Conservation (phyloP, 2,329 filamentous ascomycete genomes). For the Colletotrichum sp. region DNA sequence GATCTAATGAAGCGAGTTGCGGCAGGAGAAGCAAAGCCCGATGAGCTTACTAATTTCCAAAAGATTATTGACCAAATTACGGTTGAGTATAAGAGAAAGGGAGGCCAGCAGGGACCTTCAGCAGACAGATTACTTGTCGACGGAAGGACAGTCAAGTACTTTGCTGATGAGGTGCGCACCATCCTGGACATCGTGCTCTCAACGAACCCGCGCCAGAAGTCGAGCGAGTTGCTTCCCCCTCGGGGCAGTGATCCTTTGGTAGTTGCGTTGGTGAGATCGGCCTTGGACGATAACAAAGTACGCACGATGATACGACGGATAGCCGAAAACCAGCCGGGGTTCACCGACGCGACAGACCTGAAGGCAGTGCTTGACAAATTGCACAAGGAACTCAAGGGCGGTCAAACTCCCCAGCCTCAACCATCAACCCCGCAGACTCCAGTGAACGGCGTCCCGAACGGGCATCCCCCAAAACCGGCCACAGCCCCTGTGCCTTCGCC, state of each 20-base stretch:
- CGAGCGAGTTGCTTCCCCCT: conserved; percentile 56
- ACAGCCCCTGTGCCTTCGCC: conserved; percentile 3
- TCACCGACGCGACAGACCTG: conserved; percentile 58
- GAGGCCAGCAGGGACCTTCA: conserved; percentile 55
- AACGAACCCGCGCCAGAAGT: conserved; percentile 63
- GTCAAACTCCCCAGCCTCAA: conserved; percentile 27
- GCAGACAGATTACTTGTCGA: conserved; percentile 61
- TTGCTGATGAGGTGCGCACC: conserved; percentile 61
- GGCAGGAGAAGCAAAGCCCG: conserved; percentile 69
- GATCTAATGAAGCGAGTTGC: conserved; percentile 86
- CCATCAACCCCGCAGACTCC: conserved; percentile 32
- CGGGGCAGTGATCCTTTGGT: conserved; percentile 60
- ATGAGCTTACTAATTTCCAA: conserved; percentile 79
- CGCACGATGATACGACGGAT: conserved; percentile 59
- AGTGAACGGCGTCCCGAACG: conserved; percentile 37
- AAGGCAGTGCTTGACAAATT: conserved; percentile 58
- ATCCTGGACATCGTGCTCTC: conserved; percentile 65
- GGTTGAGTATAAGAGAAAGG: conserved; percentile 57
- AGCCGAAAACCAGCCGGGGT: conserved; percentile 54
- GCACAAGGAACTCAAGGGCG: conserved; percentile 37
- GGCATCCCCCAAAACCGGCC: conserved; percentile 23
- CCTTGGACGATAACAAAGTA: conserved; percentile 55
- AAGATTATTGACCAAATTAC: conserved; percentile 82
- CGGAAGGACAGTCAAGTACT: conserved; percentile 62
- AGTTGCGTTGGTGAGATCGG: conserved; percentile 61